A percentile compares a stretch with the other conserved stretches of the same genome.
Conservation (phyloP, 371 early-diverging fungal genomes). For the Phascolomyces articulosus region DNA sequence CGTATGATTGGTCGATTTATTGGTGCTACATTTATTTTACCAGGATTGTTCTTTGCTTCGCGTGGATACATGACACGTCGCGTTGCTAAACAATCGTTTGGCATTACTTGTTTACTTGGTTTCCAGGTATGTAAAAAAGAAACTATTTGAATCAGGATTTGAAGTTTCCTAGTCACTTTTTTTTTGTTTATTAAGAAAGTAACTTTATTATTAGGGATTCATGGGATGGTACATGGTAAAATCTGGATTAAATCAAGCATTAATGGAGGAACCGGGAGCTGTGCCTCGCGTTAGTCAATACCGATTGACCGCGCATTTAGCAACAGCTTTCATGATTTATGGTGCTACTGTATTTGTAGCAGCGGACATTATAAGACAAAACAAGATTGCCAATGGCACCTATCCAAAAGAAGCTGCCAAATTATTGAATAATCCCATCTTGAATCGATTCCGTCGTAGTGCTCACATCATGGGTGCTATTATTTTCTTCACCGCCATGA, state of each 20-base stretch:
- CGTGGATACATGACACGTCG: constrained; percentile 76
- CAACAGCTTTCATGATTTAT: constrained; percentile 90
- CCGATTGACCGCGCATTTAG: constrained; percentile 91
- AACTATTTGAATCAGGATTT: not conserved
- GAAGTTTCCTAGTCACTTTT: not conserved
- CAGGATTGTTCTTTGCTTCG: constrained; percentile 84
- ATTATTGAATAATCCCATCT: constrained; percentile 58
- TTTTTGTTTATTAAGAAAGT: not conserved
- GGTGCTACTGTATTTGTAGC: constrained; percentile 79
- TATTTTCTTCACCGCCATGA: constrained; percentile 86
- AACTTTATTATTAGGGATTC: constrained; percentile 65
- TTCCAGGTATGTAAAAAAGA: constrained; percentile 64
- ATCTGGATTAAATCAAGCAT: constrained; percentile 83
- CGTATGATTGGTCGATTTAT: constrained; percentile 93
- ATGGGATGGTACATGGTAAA: constrained; percentile 99
- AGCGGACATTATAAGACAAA: constrained; percentile 69
- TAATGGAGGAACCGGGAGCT: constrained; percentile 79
- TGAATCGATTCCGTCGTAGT: constrained; percentile 63
- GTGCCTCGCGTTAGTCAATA: constrained; percentile 95
- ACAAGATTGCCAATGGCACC: constrained; percentile 60
- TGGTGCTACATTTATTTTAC: constrained; percentile 87
- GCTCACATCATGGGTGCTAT: constrained; percentile 68
- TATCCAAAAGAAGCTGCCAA: constrained; percentile 39
- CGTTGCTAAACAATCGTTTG: constrained; percentile 69
- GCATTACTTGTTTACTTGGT: constrained; percentile 80